phyloP scores from a whole-genome alignment of 805 yeast species.

The Yueomyces sinensis region DNA sequence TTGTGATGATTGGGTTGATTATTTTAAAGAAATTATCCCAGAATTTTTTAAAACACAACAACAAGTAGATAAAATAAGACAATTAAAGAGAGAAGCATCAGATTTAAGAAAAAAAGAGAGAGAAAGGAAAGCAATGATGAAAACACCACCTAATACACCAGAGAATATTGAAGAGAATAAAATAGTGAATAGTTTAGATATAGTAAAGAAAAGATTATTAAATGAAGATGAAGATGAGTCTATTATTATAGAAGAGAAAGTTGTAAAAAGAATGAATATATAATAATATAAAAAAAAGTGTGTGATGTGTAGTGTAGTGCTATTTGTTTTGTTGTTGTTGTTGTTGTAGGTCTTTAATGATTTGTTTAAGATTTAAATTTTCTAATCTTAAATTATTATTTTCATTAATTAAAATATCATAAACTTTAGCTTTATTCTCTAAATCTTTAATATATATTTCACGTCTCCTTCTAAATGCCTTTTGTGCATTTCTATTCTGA shows the following conservation, averaged over 20 bases:
- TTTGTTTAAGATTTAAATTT: conserved; percentile 1
- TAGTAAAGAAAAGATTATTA: conserved; percentile 1
- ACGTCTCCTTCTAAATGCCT: conserved; percentile 77
- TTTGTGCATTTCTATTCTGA: conserved; percentile 85
- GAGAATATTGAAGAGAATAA: neutral
- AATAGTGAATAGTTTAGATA: neutral
- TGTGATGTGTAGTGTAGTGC: no score
- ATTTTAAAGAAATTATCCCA: conserved; percentile 41
- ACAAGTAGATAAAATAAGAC: conserved; percentile 19
- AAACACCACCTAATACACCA: conserved; percentile 3
- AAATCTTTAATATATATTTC: conserved; percentile 71
- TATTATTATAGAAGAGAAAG: neutral
- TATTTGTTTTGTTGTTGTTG: neutral
- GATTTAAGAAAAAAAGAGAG: conserved; percentile 14
- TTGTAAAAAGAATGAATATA: neutral
- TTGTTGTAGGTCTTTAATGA: no score
- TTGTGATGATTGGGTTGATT: conserved; percentile 69
- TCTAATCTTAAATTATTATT: conserved; percentile 46
- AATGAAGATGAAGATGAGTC: neutral
- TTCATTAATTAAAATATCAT: conserved; percentile 47
- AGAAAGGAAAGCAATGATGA: conserved; percentile 2
- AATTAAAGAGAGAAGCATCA: conserved; percentile 21
- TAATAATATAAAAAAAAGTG: no score
- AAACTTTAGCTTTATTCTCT: conserved; percentile 55
- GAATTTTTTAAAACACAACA: conserved; percentile 46